Evolutionary conservation across 495 filamentous ascomycete species (phyloP).

Genomic region (Aspergillus indologenus): DNA sequence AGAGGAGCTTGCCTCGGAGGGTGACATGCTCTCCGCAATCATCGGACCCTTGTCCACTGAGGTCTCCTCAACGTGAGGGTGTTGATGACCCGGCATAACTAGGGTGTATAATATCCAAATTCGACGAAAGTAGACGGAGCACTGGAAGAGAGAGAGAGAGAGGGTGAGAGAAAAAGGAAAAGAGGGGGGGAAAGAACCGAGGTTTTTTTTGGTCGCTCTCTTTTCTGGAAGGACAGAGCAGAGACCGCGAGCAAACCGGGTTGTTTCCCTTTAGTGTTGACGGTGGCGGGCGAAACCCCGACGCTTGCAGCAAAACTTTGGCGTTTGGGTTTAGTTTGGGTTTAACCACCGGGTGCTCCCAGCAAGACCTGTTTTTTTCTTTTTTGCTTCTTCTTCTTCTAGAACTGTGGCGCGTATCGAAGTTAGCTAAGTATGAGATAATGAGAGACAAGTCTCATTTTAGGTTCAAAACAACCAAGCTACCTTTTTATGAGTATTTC

Average conservation of each 20-base stretch:
- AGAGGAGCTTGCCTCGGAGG: constrained; percentile 9
- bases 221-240: no score
- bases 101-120: no score
- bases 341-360: no score
- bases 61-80: constrained; percentile 6
- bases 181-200: neutral
- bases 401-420: neutral
- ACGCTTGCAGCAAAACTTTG: neutral
- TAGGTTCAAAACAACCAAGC: no score
- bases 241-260: constrained; percentile 2
- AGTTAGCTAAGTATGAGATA: no score
- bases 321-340: no score
- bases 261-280: neutral
- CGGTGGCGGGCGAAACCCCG: neutral
- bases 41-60: neutral
- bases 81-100: constrained; percentile 13
- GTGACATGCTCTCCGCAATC: constrained; percentile 11
- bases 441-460: no score
- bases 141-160: neutral
- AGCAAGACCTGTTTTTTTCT: no score
- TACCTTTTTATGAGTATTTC: no score
- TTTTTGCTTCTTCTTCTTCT: neutral
- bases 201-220: no score
- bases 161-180: neutral
- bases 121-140: neutral